Evolutionary conservation across 257 asterid species (phyloP), one percentile per base, ranked within the genome.

Genomic region (Przewalskia tangutica): DNA sequence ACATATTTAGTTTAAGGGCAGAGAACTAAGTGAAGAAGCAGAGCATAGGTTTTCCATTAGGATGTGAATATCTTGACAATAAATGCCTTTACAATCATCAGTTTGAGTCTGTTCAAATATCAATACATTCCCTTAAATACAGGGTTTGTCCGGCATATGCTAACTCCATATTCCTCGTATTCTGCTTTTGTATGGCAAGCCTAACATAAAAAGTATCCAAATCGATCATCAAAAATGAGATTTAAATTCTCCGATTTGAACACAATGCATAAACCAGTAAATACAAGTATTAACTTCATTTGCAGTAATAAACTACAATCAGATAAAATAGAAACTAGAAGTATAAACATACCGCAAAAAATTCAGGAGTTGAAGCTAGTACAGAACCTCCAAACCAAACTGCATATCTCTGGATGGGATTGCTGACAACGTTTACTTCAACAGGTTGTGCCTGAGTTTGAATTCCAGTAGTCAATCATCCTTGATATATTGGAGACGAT

Each of bases 351-450:
- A 96, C 98, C 89, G 94, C 86, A 86, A 89, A 94, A 88, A 96
- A 94, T 86, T 96, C 98, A 23, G 98, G 97, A 18, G 95, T 94
- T 79, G 99, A 96, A 80, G 97, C 98, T 82, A 94, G 97, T 53
- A 94, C 98, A 7, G 99, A 96, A 75, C 98, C 99, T 67, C 99
- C 99, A 86, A 94, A 95, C 99, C 99, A 95, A 84, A 93, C 99
- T 83, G 99, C 99, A 77, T 89, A 89, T 88, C 97, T 93, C 91
- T 96, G 98, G 87, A 94, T 89, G 59, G 97, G 97, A 85, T 93
- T 94, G 90, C 98, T 94, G 80, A 90, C 93, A 55, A 96, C 99
- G 85, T 92, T 93, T 81, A 96, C 98, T 88, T 96, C 99, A 90
- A 96, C 91, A 2, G 95, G 97, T 66, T 92, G 94, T 55, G 95